phyloP scores from a whole-genome alignment of 257 asterid species.

The Buddleja alternifolia region DNA sequence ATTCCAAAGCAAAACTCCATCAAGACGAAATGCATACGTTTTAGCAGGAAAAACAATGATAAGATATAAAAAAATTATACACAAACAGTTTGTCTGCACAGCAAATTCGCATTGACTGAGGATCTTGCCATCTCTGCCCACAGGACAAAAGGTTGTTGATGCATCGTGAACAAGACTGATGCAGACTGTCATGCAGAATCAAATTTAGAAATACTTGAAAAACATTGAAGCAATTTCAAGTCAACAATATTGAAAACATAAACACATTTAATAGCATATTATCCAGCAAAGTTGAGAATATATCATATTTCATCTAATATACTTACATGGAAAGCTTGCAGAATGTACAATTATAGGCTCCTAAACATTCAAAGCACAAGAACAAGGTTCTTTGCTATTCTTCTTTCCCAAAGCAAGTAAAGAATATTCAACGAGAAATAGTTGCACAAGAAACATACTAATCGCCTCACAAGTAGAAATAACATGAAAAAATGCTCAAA shows the following conservation, averaged over 20 bases:
- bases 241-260: neutral
- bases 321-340: too few species aligned
- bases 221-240: neutral
- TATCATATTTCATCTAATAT: too few species aligned
- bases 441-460: neutral
- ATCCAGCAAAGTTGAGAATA: too few species aligned
- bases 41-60: neutral
- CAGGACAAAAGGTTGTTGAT: too few species aligned
- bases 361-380: too few species aligned
- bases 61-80: neutral
- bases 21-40: neutral
- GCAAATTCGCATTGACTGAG: neutral
- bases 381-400: too few species aligned
- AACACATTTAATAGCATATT: too few species aligned
- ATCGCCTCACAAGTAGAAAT: neutral
- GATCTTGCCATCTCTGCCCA: neutral
- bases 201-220: neutral
- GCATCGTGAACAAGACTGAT: neutral
- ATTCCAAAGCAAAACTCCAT: slow-evolving; percentile 6
- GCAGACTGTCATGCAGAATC: slow-evolving; percentile 7
- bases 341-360: too few species aligned
- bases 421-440: neutral
- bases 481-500: neutral
- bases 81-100: slow-evolving; percentile 7
- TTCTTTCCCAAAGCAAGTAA: neutral